phyloP scores from a whole-genome alignment of 2,329 filamentous ascomycete species.

The Ceratocystis harringtonii region DNA sequence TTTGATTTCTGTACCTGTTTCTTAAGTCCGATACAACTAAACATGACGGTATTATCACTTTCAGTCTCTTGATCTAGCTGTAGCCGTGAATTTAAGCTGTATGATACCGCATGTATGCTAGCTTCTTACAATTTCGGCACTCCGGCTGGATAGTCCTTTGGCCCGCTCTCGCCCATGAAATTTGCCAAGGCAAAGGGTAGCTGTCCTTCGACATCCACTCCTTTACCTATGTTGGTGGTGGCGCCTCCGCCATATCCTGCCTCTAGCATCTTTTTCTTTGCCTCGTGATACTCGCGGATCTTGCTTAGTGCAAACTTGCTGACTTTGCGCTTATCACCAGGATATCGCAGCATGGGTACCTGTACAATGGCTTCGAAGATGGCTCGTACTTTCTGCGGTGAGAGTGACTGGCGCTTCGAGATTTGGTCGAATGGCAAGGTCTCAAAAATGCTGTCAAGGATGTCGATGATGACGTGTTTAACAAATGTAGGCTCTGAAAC shows the following conservation, averaged over 20 bases:
- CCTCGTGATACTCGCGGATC: slow-evolving; percentile 30
- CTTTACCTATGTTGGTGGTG: background rate
- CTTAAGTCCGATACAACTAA: too few species aligned
- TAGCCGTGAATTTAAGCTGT: background rate
- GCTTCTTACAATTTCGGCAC: slow-evolving; percentile 5
- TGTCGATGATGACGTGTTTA: slow-evolving; percentile 33
- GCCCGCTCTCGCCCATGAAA: slow-evolving; percentile 14
- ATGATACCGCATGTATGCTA: background rate
- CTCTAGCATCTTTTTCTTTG: slow-evolving; percentile 26
- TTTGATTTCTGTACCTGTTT: background rate
- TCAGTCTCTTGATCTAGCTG: background rate
- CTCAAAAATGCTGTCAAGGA: slow-evolving; percentile 34
- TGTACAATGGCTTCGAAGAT: slow-evolving; percentile 35
- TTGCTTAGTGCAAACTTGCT: slow-evolving; percentile 29
- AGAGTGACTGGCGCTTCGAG: slow-evolving; percentile 30
- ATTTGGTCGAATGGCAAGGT: slow-evolving; percentile 33
- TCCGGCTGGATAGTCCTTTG: slow-evolving; percentile 15
- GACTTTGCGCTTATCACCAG: slow-evolving; percentile 28
- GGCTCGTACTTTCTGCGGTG: slow-evolving; percentile 32
- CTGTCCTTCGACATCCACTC: background rate
- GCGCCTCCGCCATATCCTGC: background rate
- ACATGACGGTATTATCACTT: too few species aligned
- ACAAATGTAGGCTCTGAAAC: slow-evolving; percentile 9
- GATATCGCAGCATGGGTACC: slow-evolving; percentile 32
- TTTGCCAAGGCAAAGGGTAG: slow-evolving; percentile 8